Base-by-base conservation (phyloP, 306 rosid species). In the Cicer bijugum region DNA sequence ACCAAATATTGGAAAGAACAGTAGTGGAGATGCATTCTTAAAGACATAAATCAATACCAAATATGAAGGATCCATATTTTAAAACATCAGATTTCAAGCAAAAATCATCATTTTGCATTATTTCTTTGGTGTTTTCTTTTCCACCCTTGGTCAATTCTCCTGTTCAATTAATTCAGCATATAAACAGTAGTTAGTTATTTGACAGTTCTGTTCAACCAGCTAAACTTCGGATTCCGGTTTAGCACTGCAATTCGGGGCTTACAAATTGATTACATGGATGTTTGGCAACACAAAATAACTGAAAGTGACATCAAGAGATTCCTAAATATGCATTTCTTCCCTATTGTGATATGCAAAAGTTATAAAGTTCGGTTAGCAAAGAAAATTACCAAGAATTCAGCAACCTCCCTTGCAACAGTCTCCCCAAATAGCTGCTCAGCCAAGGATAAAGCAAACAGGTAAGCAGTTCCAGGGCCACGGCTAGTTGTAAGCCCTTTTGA, bases 381-480 rank as follows among this genome's bases (percentile, higher is more conserved):
- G 74, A 60, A 71, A 65, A 80, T 78, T 85, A 94, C 96, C 94
- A 93, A 57, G 37, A 46, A 75, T 69, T 88, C 89, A 85, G 85
- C 95, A 78, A 89, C 82, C 69, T 89, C 89, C 72, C 74, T 87
- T 55, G 96, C 94, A 73, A 83, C 81, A n/a, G 88, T 83, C 74
- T 86, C 96, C 60, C 97, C 98, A 52, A 79, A 81, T 42, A 94
- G 86, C 91, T 89, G 98, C 77, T 88, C 92, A 7, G 83, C 95
- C 71, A 94, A 93, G 62, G 94, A 78, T 52, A 94, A 77, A 66
- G 97, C 94, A 91, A 94, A 94, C 76, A 72, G 83, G 53, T 83
- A 91, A 50, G 91, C 74, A 64, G 98, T 94, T 83, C 88, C 97
- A 6, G 98, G 98, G 28, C 98, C 97, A 44, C 95, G 97, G 84